These are phyloP conservation scores for Monilinia polystroma DNA, from an alignment of 2,329 filamentous ascomycete genomes.

Conservation along the genomic window DNA sequence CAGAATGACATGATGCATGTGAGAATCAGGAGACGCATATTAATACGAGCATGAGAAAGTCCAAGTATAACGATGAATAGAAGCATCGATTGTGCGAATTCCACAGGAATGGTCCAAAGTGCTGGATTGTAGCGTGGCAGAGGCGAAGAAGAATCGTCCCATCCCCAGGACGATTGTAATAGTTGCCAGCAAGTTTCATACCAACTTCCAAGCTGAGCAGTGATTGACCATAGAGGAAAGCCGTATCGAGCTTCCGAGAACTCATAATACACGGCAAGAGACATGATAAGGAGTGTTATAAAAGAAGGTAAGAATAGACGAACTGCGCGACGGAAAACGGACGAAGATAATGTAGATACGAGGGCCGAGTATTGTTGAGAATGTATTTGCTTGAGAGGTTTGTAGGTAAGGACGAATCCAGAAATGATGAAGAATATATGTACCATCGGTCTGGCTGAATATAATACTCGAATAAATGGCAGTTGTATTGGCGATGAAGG, in stretches of 20 bases:
- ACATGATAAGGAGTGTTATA: conserved; percentile 47
- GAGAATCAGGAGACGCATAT: conserved; percentile 33
- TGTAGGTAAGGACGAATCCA: conserved; percentile 49
- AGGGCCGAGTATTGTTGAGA: conserved; percentile 43
- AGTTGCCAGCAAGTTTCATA: conserved; percentile 45
- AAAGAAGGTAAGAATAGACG: conserved; percentile 49
- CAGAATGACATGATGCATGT: conserved; percentile 33
- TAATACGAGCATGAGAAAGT: conserved; percentile 32
- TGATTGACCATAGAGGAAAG: conserved; percentile 40
- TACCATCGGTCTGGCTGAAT: conserved; percentile 50
- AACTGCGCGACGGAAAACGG: conserved; percentile 49
- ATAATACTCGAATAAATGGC: conserved; percentile 46
- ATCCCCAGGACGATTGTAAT: conserved; percentile 32
- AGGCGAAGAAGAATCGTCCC: conserved; percentile 27
- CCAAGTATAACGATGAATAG: conserved; percentile 36
- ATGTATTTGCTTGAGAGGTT: conserved; percentile 46
- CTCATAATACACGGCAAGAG: conserved; percentile 47
- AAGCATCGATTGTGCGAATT: conserved; percentile 39
- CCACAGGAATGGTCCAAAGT: conserved; percentile 40
- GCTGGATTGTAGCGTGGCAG: conserved; percentile 36
- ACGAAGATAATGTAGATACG: conserved; percentile 46
- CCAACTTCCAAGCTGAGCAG: conserved; percentile 44
- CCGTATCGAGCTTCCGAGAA: conserved; percentile 49
- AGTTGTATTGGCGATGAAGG: conserved; percentile 47
- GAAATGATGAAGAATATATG: conserved; percentile 54